Base-by-base conservation (phyloP, 2,329 filamentous ascomycete genomes). In the Stagonosporopsis chrysanthemi region DNA sequence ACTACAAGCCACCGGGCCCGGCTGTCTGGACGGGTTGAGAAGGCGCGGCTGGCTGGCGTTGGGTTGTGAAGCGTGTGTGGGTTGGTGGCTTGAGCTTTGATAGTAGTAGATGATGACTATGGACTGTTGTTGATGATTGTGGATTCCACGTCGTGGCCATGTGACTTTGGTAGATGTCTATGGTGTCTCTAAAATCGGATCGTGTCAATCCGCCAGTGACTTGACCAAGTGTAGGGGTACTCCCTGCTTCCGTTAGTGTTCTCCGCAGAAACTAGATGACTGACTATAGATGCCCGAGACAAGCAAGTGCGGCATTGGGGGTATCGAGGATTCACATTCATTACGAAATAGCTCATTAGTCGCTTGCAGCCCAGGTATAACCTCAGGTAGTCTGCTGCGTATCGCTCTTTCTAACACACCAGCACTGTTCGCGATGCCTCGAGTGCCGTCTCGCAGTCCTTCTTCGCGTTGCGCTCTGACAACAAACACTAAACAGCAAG, bases 261-360 rank as follows among this genome's bases (percentile, higher is more conserved):
- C n/a, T n/a, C n/a, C n/a, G n/a, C n/a, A n/a, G n/a, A n/a, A n/a
- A n/a, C n/a, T n/a, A n/a, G n/a, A n/a, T n/a, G n/a, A n/a, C n/a
- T n/a, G n/a, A n/a, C n/a, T n/a, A n/a, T n/a, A n/a, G n/a, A n/a
- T n/a, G 26, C 26, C 26, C 5, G 17, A 11, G 5, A 17, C 29
- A 11, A 33, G 29, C 9, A 22, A 26, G 22, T 2, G 22, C 15
- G 2, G 15, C 5, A n/a, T 43, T 23, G 14, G 47, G 54, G 47
- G 47, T 57, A 56, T 57, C 54, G 52, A 50, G 53, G 57, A 56
- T 60, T 48, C 54, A 48, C 42, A 54, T 57, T 60, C 53, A 60
- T 57, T 60, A 60, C 31, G 41, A 45, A 57, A 52, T 47, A 53
- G 44, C 47, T 57, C 52, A 50, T 57, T 60, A 57, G 53, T 54